Conservation (phyloP, 1,139 yeast species). For the Suhomyces ambrosiae region DNA sequence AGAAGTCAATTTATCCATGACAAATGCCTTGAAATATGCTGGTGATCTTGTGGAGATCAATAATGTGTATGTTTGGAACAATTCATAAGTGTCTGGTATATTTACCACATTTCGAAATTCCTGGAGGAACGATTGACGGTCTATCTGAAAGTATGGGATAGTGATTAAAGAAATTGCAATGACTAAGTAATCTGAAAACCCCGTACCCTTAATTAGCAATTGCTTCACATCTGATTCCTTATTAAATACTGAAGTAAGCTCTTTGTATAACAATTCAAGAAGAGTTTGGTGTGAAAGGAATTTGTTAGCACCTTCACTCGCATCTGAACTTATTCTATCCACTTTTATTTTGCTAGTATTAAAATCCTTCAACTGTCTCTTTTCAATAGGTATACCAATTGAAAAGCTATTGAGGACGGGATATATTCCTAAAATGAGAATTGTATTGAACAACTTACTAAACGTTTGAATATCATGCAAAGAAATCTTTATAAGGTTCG, state of each 20-base stretch:
- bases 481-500: slow-evolving; percentile 66
- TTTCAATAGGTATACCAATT: slow-evolving; percentile 67
- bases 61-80: slow-evolving; percentile 57
- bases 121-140: background rate
- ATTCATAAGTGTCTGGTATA: slow-evolving; percentile 60
- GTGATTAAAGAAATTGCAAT: slow-evolving; percentile 55
- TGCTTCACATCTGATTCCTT: slow-evolving; percentile 54
- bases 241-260: slow-evolving; percentile 36
- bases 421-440: slow-evolving; percentile 72
- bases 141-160: slow-evolving; percentile 32
- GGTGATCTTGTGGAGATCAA: slow-evolving; percentile 43
- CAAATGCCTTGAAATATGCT: slow-evolving; percentile 42
- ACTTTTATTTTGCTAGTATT: slow-evolving; percentile 25
- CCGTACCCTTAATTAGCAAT: slow-evolving; percentile 67
- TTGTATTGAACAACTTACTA: slow-evolving; percentile 60
- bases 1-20: slow-evolving; percentile 49
- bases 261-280: slow-evolving; percentile 37
- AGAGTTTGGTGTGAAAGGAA: slow-evolving; percentile 19
- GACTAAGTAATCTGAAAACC: slow-evolving; percentile 67
- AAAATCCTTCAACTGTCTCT: slow-evolving; percentile 56
- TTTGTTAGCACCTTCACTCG: background rate
- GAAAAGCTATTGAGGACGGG: slow-evolving; percentile 56
- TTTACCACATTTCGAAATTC: slow-evolving; percentile 16
- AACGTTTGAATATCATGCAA: slow-evolving; percentile 80
- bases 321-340: slow-evolving; percentile 17